These are phyloP conservation scores for Acanthamoeba royreba DNA, from an alignment of 208 protist species.

Conservation along the genomic window DNA sequence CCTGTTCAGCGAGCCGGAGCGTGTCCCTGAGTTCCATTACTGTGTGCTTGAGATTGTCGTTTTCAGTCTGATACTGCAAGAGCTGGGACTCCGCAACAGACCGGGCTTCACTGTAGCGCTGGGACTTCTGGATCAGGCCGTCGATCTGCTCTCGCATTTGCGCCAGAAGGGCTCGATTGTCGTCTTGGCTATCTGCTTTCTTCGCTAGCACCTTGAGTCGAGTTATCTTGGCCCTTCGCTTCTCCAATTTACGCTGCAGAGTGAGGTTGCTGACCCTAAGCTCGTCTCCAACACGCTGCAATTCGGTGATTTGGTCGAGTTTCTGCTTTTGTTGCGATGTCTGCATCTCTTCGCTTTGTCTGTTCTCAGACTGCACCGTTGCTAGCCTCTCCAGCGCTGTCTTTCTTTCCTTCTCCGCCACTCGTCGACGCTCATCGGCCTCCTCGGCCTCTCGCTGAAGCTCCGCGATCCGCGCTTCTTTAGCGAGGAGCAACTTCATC, in stretches of 20 bases:
- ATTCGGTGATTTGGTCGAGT: background rate
- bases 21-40: background rate
- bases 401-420: background rate
- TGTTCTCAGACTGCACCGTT: background rate
- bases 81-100: no score
- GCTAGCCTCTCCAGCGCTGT: no score
- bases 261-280: background rate
- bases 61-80: background rate
- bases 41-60: background rate
- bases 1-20: background rate
- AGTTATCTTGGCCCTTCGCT: no score
- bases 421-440: background rate
- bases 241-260: background rate
- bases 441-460: background rate
- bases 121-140: background rate
- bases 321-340: background rate
- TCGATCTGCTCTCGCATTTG: background rate
- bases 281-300: background rate
- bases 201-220: background rate
- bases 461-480: background rate
- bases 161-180: background rate
- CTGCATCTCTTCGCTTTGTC: background rate
- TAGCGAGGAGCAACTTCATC: background rate
- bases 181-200: background rate
- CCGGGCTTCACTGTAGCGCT: background rate